Base-by-base conservation (phyloP, 164 flowering plant genomes). In the Santalum album region DNA sequence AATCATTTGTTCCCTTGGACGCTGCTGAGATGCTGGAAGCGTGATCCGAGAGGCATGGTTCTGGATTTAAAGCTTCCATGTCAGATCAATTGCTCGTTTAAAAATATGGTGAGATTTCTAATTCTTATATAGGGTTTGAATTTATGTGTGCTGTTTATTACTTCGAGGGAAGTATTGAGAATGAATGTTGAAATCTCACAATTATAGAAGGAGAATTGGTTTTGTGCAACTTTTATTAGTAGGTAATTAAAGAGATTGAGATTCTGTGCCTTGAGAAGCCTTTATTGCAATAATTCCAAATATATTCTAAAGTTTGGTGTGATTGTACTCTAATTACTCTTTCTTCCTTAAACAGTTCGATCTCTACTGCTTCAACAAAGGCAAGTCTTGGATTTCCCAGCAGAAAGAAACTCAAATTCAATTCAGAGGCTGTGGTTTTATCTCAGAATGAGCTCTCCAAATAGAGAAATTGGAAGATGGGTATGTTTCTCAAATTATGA, bases 271-370 rank as follows among this genome's bases (percentile, higher is more conserved):
- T 20, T 12, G 19, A 45, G 49, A 45, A 21, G 24, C 25, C 25
- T 45, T 45, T 12, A 45, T 45, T 45, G 25, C 49, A 45, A 45
- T 45, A 17, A 45, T 45, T 20, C 49, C 49, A 20, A 20, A 45
- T 17, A 45, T 45, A 45, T 45, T 45, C 49, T 9, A 2, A 20
- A 45, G 49, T 15, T 21, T 4, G 14, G 9, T 25, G 49, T 45
- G 25, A 45, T 45, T 45, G 21, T 3, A 45, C 49, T 45, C 12
- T 45, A 45, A 45, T 45, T 22, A 45, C 49, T 45, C 34, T 3
- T 3, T 3, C 34, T 29, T 29, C 34, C 34, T 29, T 29, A 29
- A 29, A 29, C 6, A 29, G 34, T 29, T 29, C 34, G 34, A 29
- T 29, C 4, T 29, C 34, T 3, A 9, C 34, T 29, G 34, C 6